Conservation (phyloP, 306 rosid genomes). For the Cicer judaicum region DNA sequence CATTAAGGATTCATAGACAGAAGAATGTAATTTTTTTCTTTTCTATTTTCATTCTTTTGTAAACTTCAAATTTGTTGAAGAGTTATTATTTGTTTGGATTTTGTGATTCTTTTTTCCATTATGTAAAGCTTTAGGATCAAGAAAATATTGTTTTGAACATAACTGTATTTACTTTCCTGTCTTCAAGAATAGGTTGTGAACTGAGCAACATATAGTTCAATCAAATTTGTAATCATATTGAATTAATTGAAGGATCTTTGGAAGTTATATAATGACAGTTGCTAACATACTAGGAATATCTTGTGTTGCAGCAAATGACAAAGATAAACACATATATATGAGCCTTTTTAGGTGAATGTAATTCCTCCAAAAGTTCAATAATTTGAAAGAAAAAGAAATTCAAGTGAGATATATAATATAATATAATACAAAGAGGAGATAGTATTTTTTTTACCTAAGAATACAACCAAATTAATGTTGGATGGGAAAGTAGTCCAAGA, state of each 20-base stretch:
- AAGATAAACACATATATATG: too few relatives aligned
- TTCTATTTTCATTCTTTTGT: conserved; percentile 9
- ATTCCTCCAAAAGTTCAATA: too few relatives aligned
- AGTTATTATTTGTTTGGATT: conserved; percentile 43
- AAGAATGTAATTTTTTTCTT: conserved; percentile 41
- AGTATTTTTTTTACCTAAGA: too few relatives aligned
- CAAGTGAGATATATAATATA: too few relatives aligned
- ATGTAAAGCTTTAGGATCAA: conserved; percentile 54
- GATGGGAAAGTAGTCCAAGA: too few relatives aligned
- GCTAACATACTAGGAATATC: neutral
- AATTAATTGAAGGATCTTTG: neutral
- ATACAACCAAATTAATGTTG: too few relatives aligned
- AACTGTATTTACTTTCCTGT: conserved; percentile 43
- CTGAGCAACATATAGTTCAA: conserved; percentile 13
- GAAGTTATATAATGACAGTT: neutral
- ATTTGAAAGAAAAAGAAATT: too few relatives aligned
- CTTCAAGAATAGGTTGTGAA: conserved; percentile 36
- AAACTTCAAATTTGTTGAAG: conserved; percentile 47
- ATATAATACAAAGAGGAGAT: too few relatives aligned
- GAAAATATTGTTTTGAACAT: conserved; percentile 44
- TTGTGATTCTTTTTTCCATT: conserved; percentile 37
- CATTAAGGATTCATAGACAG: conserved; percentile 38
- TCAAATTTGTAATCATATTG: neutral
- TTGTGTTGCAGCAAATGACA: too few relatives aligned
- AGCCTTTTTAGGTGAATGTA: too few relatives aligned